A percentile compares a stretch with the other conserved stretches of the same genome.
These are phyloP conservation scores for Xylaria acuta DNA, from an alignment of 495 filamentous ascomycete species.

Conservation along the genomic window DNA sequence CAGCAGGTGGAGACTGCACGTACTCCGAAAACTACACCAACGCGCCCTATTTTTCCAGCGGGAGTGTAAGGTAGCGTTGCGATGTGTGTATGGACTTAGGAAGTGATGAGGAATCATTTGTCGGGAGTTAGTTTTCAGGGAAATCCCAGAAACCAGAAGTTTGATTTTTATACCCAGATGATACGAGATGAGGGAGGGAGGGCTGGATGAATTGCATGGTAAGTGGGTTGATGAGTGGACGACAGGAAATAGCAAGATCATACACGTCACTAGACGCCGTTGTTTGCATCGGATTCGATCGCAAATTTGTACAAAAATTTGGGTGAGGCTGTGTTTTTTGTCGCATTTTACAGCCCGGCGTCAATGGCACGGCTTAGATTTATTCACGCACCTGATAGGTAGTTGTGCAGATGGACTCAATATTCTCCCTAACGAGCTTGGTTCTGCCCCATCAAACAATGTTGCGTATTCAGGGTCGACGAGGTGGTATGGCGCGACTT, in stretches of 20 bases:
- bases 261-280: slow-evolving; percentile 1
- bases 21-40: not conserved
- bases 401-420: not conserved
- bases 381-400: not conserved
- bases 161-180: slow-evolving; percentile 18
- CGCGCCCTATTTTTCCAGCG: not conserved
- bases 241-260: slow-evolving; percentile 1
- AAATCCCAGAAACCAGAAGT: not conserved
- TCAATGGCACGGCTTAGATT: slow-evolving; percentile 23
- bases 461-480: not conserved
- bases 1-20: not conserved
- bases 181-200: not conserved
- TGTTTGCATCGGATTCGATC: slow-evolving; percentile 21
- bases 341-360: slow-evolving; percentile 13
- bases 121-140: slow-evolving; percentile 11
- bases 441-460: not conserved
- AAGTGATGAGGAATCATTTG: slow-evolving; percentile 10
- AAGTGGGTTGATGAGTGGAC: slow-evolving; percentile 5
- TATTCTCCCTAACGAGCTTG: not conserved
- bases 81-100: slow-evolving; percentile 11
- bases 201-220: slow-evolving; percentile 14
- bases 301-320: slow-evolving; percentile 25
- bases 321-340: slow-evolving; percentile 2
- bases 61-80: not conserved
- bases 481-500: not conserved